phyloP scores from a whole-genome alignment of 257 asterid genomes.

The Solanum okadae region DNA sequence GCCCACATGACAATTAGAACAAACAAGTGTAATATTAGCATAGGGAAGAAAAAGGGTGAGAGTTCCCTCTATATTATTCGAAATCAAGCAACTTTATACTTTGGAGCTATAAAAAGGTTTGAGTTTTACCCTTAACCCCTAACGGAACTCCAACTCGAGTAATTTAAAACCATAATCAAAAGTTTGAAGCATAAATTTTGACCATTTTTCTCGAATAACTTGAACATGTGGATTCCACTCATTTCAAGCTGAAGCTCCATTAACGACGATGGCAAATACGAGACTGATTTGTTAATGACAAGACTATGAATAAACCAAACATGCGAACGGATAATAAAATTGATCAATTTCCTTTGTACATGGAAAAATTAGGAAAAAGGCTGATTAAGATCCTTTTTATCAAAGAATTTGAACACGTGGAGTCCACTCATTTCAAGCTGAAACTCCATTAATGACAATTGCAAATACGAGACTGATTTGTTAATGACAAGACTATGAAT shows the following conservation, averaged over 20 bases:
- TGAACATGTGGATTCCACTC: not conserved
- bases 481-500: not conserved
- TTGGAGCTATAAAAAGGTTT: not conserved
- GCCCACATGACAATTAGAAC: not conserved
- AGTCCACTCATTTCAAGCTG: not conserved
- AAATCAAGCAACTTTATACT: not conserved
- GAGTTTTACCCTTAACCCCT: not conserved
- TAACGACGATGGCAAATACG: not conserved
- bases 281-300: not conserved
- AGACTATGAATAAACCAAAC: not conserved
- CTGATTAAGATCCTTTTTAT: not conserved
- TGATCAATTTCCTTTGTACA: not conserved
- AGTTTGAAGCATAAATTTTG: not conserved
- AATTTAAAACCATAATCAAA: not conserved
- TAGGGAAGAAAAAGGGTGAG: not conserved
- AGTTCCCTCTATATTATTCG: not conserved
- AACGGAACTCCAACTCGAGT: not conserved
- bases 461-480: not conserved
- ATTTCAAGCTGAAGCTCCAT: not conserved
- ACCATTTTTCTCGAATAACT: not conserved
- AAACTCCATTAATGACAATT: not conserved
- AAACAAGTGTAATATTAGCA: not conserved
- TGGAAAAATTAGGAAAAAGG: not conserved
- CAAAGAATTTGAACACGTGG: not conserved
- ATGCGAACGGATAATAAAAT: fast-evolving